These are phyloP conservation scores for Tuber microsphaerosporum DNA, from an alignment of 495 filamentous ascomycete genomes.

Conservation along the genomic window DNA sequence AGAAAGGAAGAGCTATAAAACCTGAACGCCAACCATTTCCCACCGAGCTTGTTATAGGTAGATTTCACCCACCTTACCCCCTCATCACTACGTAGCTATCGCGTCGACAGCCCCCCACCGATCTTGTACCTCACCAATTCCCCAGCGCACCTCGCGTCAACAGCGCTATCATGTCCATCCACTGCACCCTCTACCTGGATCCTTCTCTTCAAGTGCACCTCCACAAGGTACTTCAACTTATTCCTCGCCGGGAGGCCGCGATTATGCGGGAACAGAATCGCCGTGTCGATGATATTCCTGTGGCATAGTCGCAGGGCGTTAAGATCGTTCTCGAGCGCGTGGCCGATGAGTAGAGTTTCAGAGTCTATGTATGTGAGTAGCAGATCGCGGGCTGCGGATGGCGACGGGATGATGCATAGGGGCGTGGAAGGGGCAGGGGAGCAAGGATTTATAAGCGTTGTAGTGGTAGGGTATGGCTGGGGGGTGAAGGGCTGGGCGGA, in stretches of 20 bases:
- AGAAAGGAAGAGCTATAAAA: background rate
- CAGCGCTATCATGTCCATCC: constrained; percentile 74
- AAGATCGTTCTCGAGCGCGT: constrained; percentile 92
- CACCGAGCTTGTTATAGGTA: background rate
- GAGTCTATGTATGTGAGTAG: constrained; percentile 65
- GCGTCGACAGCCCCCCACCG: constrained; percentile 54
- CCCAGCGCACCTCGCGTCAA: constrained; percentile 82
- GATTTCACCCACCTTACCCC: background rate
- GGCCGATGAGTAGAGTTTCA: constrained; percentile 75
- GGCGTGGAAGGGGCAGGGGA: constrained; percentile 9
- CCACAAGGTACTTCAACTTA: constrained; percentile 63
- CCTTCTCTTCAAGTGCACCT: constrained; percentile 56
- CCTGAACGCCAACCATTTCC: background rate
- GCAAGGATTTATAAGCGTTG: constrained; percentile 27
- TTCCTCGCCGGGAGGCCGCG: constrained; percentile 67
- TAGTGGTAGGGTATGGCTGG: constrained; percentile 14
- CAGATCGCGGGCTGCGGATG: constrained; percentile 61
- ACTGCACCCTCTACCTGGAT: constrained; percentile 66
- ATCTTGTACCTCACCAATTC: constrained; percentile 69
- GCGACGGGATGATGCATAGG: constrained; percentile 57
- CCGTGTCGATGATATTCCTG: constrained; percentile 75
- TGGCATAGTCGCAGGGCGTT: constrained; percentile 77
- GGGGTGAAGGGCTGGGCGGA: constrained; percentile 57
- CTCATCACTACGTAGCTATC: background rate
- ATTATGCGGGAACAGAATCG: constrained; percentile 71